These are phyloP conservation scores for Beauveria bassiana DNA, from an alignment of 2,329 filamentous ascomycete species.

Conservation along the genomic window DNA sequence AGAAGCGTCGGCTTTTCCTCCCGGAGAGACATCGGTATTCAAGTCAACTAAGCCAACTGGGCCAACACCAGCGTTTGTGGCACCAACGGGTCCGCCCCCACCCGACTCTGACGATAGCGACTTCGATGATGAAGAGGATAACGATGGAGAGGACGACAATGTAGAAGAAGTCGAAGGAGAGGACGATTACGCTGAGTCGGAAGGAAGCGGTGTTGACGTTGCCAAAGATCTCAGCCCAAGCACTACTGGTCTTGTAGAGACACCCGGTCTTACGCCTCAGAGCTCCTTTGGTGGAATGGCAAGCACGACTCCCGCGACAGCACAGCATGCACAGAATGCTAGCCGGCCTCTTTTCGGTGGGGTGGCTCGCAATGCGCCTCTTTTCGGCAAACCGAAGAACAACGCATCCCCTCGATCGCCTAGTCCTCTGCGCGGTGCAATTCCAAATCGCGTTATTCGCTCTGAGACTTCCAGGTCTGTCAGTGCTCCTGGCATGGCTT, in stretches of 20 bases:
- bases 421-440: conserved; percentile 57
- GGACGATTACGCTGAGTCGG: conserved; percentile 41
- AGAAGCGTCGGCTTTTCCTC: neutral
- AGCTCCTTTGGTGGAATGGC: conserved; percentile 49
- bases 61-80: conserved; percentile 8
- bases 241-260: conserved; percentile 34
- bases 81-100: conserved; percentile 24
- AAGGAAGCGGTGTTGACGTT: conserved; percentile 58
- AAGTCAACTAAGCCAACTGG: conserved; percentile 8
- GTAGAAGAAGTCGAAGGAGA: conserved; percentile 33
- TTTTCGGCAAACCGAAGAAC: conserved; percentile 44
- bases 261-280: conserved; percentile 46
- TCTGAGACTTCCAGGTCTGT: conserved; percentile 48
- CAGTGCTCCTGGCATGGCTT: conserved; percentile 52
- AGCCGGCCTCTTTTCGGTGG: conserved; percentile 47
- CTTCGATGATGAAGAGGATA: conserved; percentile 30
- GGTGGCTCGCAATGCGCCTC: conserved; percentile 39
- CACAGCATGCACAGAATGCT: conserved; percentile 34
- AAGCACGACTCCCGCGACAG: conserved; percentile 26
- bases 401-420: conserved; percentile 61
- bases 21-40: conserved; percentile 1
- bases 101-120: conserved; percentile 18
- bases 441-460: conserved; percentile 42
- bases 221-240: conserved; percentile 54
- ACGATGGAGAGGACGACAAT: conserved; percentile 32